Evolutionary conservation across 345 rosid species (phyloP).

Genomic region (Pistacia atlantica): DNA sequence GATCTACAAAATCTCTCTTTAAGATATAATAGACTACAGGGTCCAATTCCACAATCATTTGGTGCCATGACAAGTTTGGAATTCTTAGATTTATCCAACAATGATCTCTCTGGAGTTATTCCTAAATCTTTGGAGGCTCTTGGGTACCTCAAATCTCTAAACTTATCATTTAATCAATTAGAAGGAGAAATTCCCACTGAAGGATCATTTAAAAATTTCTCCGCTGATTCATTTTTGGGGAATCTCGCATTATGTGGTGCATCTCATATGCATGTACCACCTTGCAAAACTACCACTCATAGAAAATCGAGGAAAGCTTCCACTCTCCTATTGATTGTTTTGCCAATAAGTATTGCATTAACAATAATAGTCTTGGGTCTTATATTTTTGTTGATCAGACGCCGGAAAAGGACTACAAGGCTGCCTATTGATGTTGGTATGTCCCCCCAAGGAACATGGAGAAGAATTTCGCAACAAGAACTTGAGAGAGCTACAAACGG

Average conservation of each 20-base stretch:
- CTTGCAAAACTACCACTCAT: not conserved
- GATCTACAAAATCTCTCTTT: not conserved
- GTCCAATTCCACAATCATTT: constrained; percentile 16
- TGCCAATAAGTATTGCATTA: not conserved
- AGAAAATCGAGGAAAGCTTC: not conserved
- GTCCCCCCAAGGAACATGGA: not conserved
- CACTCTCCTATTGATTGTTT: not conserved
- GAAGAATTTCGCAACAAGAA: not conserved
- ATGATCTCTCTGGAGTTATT: constrained; percentile 14
- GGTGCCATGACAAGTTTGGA: not conserved
- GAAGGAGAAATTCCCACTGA: constrained; percentile 16
- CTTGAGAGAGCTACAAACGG: not conserved
- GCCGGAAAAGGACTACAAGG: not conserved
- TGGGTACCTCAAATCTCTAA: not conserved
- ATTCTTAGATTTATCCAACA: constrained; percentile 16
- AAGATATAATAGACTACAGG: not conserved
- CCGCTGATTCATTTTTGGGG: constrained; percentile 9
- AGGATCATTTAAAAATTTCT: constrained; percentile 20
- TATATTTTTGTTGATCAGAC: not conserved
- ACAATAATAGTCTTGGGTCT: not conserved
- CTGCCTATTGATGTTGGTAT: not conserved
- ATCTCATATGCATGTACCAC: not conserved
- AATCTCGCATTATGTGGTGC: constrained; percentile 21
- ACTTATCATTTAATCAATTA: constrained; percentile 13
- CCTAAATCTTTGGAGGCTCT: constrained; percentile 20